Evolutionary conservation across 768 basidiomycete genomes (phyloP).

Genomic region (Psilocybe sp.): DNA sequence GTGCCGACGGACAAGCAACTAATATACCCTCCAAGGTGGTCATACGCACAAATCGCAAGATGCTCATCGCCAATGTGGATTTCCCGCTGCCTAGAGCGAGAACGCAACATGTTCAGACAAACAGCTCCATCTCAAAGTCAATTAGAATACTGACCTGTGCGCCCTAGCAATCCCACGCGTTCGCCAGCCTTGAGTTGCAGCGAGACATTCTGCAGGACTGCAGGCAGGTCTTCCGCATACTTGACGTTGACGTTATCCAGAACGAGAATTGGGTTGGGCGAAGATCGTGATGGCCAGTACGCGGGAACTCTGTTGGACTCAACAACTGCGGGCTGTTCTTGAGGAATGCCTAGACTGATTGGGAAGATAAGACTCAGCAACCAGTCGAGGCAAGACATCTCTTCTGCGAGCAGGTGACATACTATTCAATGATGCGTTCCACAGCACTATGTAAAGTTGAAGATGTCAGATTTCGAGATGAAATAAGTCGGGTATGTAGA

Average conservation of each 20-base stretch:
- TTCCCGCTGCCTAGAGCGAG: constrained; percentile 59
- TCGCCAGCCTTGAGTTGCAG: constrained; percentile 72
- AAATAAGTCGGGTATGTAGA: background rate
- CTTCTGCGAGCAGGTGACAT: constrained; percentile 8
- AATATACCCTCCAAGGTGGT: background rate
- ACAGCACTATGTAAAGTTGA: constrained; percentile 57
- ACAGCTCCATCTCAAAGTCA: too few relatives aligned
- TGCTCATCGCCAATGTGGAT: constrained; percentile 82
- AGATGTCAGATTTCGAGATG: constrained; percentile 5
- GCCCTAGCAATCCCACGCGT: constrained; percentile 75
- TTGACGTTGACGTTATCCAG: constrained; percentile 78
- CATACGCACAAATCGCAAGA: constrained; percentile 72
- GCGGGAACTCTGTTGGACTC: constrained; percentile 78
- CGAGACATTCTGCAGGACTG: constrained; percentile 73
- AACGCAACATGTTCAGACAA: too few relatives aligned
- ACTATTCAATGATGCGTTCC: constrained; percentile 89
- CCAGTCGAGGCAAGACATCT: background rate
- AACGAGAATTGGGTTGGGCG: constrained; percentile 51
- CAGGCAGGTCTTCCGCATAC: constrained; percentile 82
- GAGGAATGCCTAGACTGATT: constrained; percentile 66
- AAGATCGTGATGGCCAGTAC: constrained; percentile 85
- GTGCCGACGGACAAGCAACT: too few relatives aligned
- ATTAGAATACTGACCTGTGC: constrained; percentile 37
- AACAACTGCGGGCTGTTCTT: constrained; percentile 78
- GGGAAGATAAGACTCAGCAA: background rate